phyloP scores from a whole-genome alignment of 345 rosid species.

The Gossypium ekmanianum region DNA sequence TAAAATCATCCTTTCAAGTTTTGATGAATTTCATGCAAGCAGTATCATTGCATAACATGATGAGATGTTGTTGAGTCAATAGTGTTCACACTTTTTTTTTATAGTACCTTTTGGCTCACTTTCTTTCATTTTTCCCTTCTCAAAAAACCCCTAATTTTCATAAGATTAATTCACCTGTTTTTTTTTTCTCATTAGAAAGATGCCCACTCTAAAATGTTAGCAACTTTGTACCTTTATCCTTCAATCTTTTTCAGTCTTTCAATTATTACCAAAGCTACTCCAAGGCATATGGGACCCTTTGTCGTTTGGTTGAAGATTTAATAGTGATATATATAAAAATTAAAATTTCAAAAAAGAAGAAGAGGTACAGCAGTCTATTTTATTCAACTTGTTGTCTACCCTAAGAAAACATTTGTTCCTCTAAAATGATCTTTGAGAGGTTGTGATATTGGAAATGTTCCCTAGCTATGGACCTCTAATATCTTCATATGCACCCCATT shows the following conservation, averaged over 20 bases:
- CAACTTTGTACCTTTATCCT: constrained; percentile 16
- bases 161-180: background rate
- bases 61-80: constrained; percentile 31
- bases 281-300: constrained; percentile 19
- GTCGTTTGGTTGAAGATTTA: constrained; percentile 9
- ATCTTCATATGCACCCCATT: background rate
- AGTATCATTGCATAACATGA: constrained; percentile 35
- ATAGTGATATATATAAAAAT: background rate
- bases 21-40: constrained; percentile 36
- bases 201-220: constrained; percentile 26
- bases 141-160: constrained; percentile 10
- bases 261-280: constrained; percentile 10
- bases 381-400: constrained; percentile 14
- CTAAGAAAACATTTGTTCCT: background rate
- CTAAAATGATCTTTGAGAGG: background rate
- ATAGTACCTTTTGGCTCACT: constrained; percentile 13
- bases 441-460: constrained; percentile 3
- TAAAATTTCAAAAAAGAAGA: too few species aligned
- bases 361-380: background rate
- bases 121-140: background rate
- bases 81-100: constrained; percentile 17
- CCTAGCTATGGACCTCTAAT: background rate
- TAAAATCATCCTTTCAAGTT: constrained; percentile 9
- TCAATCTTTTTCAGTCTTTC: constrained; percentile 13
- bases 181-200: constrained; percentile 8